phyloP scores from a whole-genome alignment of 768 basidiomycete genomes.

The Leccinum sublutescens region DNA sequence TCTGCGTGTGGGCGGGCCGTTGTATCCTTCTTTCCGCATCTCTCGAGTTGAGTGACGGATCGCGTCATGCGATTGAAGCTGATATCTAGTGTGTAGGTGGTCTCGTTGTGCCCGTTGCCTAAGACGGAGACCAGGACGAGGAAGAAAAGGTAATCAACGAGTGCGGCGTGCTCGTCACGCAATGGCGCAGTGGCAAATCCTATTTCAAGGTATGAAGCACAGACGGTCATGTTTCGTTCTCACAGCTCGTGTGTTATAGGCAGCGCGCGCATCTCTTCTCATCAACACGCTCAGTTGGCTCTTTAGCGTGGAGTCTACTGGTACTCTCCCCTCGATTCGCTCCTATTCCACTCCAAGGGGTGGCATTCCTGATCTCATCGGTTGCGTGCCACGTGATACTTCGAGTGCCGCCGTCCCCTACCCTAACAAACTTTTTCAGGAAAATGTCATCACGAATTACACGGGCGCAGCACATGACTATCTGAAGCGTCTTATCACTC shows the following conservation, averaged over 20 bases:
- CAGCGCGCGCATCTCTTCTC: conserved; percentile 39
- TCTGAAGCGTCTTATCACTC: conserved; percentile 74
- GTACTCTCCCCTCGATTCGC: conserved; percentile 69
- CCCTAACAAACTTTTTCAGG: conserved; percentile 37
- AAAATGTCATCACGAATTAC: conserved; percentile 86
- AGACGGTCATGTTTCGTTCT: background rate
- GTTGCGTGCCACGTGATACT: conserved; percentile 49
- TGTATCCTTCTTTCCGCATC: conserved; percentile 60
- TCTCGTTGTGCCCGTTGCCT: conserved; percentile 48
- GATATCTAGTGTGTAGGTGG: conserved; percentile 63
- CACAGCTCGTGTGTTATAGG: conserved; percentile 40
- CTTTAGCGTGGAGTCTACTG: conserved; percentile 69
- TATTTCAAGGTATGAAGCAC: conserved; percentile 59
- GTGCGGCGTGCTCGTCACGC: conserved; percentile 72
- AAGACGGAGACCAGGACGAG: conserved; percentile 34
- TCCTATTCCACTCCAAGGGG: conserved; percentile 40
- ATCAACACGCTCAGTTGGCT: conserved; percentile 85
- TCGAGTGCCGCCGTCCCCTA: background rate
- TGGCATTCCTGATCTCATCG: conserved; percentile 55
- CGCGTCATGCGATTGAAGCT: conserved; percentile 54
- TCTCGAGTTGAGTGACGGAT: conserved; percentile 49
- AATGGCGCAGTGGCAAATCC: conserved; percentile 63
- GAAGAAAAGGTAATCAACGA: conserved; percentile 37
- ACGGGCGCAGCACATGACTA: conserved; percentile 71
- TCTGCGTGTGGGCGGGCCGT: conserved; percentile 57